These are phyloP conservation scores for Leishmania martiniquensis DNA, from an alignment of 208 protist species.

Conservation along the genomic window DNA sequence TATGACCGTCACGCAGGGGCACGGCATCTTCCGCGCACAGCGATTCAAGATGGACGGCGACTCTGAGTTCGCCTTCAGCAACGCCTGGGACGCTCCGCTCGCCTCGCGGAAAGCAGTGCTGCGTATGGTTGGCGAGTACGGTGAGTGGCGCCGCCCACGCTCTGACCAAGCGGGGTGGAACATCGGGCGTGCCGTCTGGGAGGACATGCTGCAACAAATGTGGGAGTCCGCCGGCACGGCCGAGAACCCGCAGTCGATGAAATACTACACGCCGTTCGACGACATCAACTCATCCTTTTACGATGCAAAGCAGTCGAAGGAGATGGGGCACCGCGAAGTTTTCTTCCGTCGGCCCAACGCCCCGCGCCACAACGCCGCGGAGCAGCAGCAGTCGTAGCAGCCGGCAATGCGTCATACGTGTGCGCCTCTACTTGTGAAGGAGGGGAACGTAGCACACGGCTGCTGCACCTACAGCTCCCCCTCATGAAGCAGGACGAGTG, in stretches of 20 bases:
- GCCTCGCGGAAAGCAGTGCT: constrained; percentile 83
- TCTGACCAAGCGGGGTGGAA: constrained; percentile 82
- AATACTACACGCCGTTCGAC: constrained; percentile 91
- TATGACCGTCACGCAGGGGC: constrained; percentile 89
- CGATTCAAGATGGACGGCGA: constrained; percentile 92
- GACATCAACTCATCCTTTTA: constrained; percentile 84
- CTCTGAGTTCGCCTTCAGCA: constrained; percentile 87
- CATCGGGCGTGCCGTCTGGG: constrained; percentile 86
- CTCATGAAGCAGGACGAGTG: not conserved
- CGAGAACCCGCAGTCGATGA: constrained; percentile 91
- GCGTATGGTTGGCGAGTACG: constrained; percentile 93
- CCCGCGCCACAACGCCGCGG: constrained; percentile 84
- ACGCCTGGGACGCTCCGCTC: constrained; percentile 88
- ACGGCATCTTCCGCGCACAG: constrained; percentile 89
- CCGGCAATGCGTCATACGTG: too few relatives aligned
- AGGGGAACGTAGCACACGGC: not conserved
- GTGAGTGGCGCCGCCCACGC: constrained; percentile 87
- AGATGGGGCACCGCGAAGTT: constrained; percentile 89
- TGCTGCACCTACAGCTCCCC: not conserved
- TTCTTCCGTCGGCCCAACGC: constrained; percentile 88
- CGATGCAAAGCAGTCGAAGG: constrained; percentile 82
- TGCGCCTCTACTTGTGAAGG: not conserved
- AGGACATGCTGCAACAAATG: constrained; percentile 87
- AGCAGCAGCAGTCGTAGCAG: constrained; percentile 28
- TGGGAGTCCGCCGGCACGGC: constrained; percentile 83